Percentiles rank a stretch among this genome's conserved stretches.
Conservation (phyloP, 352 stramenopile species). For the Globisporangium recalcitrans region DNA sequence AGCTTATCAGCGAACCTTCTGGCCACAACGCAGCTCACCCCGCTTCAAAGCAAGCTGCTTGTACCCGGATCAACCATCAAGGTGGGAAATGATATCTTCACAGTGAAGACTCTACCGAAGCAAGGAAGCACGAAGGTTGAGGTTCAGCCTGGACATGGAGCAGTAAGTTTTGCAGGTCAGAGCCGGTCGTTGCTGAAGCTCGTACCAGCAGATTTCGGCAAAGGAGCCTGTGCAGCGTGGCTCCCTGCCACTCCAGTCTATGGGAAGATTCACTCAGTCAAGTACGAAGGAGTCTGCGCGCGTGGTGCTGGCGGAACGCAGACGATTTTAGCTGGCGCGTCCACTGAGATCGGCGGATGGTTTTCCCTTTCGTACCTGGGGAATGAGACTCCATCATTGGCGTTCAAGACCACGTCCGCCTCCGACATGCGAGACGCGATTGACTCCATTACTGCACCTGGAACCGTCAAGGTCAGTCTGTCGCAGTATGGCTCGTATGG, state of each 20-base stretch:
- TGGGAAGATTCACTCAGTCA: conserved; percentile 53
- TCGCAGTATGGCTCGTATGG: conserved; percentile 62
- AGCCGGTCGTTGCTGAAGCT: conserved; percentile 36
- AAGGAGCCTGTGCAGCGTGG: conserved; percentile 26
- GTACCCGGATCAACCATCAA: conserved; percentile 29
- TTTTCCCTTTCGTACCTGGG: conserved; percentile 89
- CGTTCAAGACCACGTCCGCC: conserved; percentile 69
- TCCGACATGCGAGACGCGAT: conserved; percentile 84
- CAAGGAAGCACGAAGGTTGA: conserved; percentile 34
- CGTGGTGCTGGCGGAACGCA: conserved; percentile 44
- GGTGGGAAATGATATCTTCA: conserved; percentile 29
- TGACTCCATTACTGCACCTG: conserved; percentile 71
- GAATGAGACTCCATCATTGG: conserved; percentile 65
- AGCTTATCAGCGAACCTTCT: conserved; percentile 31
- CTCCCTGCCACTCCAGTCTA: conserved; percentile 31
- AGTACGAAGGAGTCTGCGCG: conserved; percentile 61
- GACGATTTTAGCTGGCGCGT: conserved; percentile 65
- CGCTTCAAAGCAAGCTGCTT: conserved; percentile 32
- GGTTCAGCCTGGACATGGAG: conserved; percentile 33
- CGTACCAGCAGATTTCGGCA: conserved; percentile 33
- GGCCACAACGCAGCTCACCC: conserved; percentile 34
- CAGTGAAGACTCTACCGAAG: conserved; percentile 34
- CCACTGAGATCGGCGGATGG: conserved; percentile 81
- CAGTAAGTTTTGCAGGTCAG: conserved; percentile 25
- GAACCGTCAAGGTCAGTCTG: conserved; percentile 83